Evolutionary conservation across 2,329 filamentous ascomycete species (phyloP), one percentile per base, ranked within the genome.

Genomic region (Fusarium sp.): DNA sequence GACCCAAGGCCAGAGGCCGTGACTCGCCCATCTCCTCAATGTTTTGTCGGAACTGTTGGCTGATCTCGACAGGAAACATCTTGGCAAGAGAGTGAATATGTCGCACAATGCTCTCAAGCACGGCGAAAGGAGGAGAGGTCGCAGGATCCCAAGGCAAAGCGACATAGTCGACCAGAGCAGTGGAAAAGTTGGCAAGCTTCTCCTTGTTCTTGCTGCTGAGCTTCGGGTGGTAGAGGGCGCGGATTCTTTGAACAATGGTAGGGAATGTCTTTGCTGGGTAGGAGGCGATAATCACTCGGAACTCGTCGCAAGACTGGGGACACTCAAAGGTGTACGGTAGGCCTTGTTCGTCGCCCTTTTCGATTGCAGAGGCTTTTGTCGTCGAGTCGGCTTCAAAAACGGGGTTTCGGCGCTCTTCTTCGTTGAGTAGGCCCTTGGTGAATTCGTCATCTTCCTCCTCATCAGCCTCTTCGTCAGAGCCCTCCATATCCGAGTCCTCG

Each of bases 21-120:
- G 81, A 78, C 35, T 84, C 75, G 59, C 84, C 82, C 47, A 91
- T 87, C n/a, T 88, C 85, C 63, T 86, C 83, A 25, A 99, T 87
- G 73, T 94, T 92, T n/a, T 87, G 83, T 27, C 95, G 91, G 82
- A 98, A 98, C 11, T 91, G 91, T 69, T 89, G 90, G 27, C 93
- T 92, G 65, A 98, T 94, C 65, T 93, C 92, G 40, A 94, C 86
- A 0, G 96, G 91, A 77, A 95, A 97, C 59, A 91, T 93, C 80
- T 98, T 96, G 4, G 95, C 93, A 64, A 99, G 87, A 3, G 96
- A 98, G 84, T 99, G 97, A 27, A 98, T 88, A 82, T 99, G 97
- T 57, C 97, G 93, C 68, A 96, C 91, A 15, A 98, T 83, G 62
- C 89, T 93, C 82, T 99, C 97, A 17, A 97, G 81, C 2, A 94